phyloP scores from a whole-genome alignment of 306 rosid genomes.

The Fragaria nilgerrensis region DNA sequence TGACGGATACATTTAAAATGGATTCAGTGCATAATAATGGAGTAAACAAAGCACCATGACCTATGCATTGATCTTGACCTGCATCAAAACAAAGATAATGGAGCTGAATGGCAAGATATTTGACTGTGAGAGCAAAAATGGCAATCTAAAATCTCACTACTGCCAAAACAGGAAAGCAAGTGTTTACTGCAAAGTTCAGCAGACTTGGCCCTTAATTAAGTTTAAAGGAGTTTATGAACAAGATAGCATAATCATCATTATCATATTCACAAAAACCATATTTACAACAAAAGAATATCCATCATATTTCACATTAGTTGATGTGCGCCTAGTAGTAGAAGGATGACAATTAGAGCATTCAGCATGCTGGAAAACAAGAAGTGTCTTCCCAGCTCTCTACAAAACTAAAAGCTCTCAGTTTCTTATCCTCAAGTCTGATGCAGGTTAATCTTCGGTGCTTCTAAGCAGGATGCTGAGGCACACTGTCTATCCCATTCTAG shows the following conservation, averaged over 20 bases:
- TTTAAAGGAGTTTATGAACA: neutral
- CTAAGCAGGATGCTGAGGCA: slow-evolving; percentile 9
- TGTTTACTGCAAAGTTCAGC: no score
- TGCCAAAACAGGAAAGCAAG: no score
- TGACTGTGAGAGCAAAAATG: neutral
- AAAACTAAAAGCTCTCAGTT: neutral
- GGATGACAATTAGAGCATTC: slow-evolving; percentile 8
- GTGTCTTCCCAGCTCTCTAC: neutral
- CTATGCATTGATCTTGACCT: neutral
- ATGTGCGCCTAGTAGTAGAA: slow-evolving; percentile 2
- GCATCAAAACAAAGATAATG: neutral
- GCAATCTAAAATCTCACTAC: no score
- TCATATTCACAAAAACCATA: slow-evolving; percentile 8
- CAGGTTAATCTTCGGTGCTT: slow-evolving; percentile 5
- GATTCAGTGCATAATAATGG: neutral
- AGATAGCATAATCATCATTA: neutral
- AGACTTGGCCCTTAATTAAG: no score
- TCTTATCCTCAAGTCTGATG: neutral
- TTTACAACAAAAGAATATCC: neutral
- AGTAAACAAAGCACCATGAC: neutral
- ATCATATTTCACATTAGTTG: slow-evolving; percentile 7
- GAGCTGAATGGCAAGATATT: neutral
- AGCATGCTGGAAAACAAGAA: neutral
- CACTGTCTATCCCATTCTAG: slow-evolving; percentile 4
- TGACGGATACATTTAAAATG: neutral